Conservation (phyloP, 1,139 yeast species). For the Meyerozyma guilliermondii region DNA sequence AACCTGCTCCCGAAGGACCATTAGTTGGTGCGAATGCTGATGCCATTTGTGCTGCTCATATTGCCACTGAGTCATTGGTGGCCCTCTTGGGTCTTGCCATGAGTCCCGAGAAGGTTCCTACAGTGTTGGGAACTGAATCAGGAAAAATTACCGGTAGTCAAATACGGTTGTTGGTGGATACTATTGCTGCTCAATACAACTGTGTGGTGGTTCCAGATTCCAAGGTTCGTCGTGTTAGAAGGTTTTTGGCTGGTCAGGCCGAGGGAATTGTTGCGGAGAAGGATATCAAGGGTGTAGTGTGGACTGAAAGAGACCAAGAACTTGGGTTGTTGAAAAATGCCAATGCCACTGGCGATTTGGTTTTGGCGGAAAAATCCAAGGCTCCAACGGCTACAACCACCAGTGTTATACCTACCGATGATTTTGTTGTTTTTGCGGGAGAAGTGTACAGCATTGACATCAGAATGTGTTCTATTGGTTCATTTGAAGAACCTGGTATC, state of each 20-base stretch:
- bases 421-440: slow-evolving; percentile 67
- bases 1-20: slow-evolving; percentile 59
- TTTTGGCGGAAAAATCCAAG: not conserved
- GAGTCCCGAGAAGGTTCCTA: slow-evolving; percentile 70
- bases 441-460: slow-evolving; percentile 86
- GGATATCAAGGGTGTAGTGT: slow-evolving; percentile 87
- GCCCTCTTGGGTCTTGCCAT: slow-evolving; percentile 70
- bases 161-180: slow-evolving; percentile 73
- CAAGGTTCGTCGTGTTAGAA: slow-evolving; percentile 81
- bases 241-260: slow-evolving; percentile 94
- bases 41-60: slow-evolving; percentile 81
- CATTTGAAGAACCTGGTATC: slow-evolving; percentile 53
- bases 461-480: slow-evolving; percentile 65
- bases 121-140: slow-evolving; percentile 18
- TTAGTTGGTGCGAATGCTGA: slow-evolving; percentile 82
- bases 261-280: slow-evolving; percentile 87
- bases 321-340: slow-evolving; percentile 44
- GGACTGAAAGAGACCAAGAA: slow-evolving; percentile 86
- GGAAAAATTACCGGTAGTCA: slow-evolving; percentile 55
- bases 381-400: slow-evolving; percentile 27
- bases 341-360: slow-evolving; percentile 15
- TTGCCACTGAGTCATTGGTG: slow-evolving; percentile 80
- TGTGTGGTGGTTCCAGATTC: slow-evolving; percentile 90
- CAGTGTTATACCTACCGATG: slow-evolving; percentile 59
- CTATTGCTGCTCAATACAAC: slow-evolving; percentile 72